Percentiles rank a stretch among this genome's conserved stretches.
Conservation (phyloP, 768 basidiomycete genomes). For the Ramaria rubella region DNA sequence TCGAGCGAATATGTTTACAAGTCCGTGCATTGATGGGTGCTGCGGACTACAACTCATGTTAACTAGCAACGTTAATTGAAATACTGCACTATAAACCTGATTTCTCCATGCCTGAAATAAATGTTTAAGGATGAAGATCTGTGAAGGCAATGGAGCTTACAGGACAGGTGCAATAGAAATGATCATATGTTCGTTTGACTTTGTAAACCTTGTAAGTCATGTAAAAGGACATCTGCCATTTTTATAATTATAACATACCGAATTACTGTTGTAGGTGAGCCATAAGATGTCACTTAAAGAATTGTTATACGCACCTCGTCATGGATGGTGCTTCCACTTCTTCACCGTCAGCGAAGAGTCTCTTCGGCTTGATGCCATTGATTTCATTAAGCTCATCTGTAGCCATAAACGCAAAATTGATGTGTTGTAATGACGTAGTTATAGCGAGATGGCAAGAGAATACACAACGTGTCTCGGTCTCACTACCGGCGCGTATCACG, state of each 20-base stretch:
- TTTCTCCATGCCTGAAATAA: constrained; percentile 13
- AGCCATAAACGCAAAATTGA: not conserved
- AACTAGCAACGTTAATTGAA: not conserved
- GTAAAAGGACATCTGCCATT: constrained; percentile 32
- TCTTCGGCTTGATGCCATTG: constrained; percentile 45
- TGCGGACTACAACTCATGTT: not conserved
- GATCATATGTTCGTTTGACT: constrained; percentile 37
- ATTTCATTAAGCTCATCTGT: constrained; percentile 45
- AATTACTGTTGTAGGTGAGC: not conserved
- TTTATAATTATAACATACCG: constrained; percentile 5
- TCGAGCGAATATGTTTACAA: constrained; percentile 40
- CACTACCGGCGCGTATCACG: too few relatives aligned
- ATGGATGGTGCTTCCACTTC: constrained; percentile 40
- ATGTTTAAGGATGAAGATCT: not conserved
- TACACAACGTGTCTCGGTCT: too few relatives aligned
- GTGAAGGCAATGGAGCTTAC: constrained; percentile 17
- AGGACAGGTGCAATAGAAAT: constrained; percentile 37
- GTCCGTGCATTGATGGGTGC: constrained; percentile 40
- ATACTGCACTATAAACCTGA: constrained; percentile 10
- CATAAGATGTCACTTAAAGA: not conserved
- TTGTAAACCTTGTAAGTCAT: constrained; percentile 22
- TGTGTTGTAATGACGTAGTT: too few relatives aligned
- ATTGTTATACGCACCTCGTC: constrained; percentile 17
- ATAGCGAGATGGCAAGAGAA: too few relatives aligned
- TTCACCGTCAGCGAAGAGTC: constrained; percentile 41